Percentiles rank a stretch among this genome's conserved stretches.
Conservation (phyloP, 192 early-diverging fungal species). For the Podila epigama region DNA sequence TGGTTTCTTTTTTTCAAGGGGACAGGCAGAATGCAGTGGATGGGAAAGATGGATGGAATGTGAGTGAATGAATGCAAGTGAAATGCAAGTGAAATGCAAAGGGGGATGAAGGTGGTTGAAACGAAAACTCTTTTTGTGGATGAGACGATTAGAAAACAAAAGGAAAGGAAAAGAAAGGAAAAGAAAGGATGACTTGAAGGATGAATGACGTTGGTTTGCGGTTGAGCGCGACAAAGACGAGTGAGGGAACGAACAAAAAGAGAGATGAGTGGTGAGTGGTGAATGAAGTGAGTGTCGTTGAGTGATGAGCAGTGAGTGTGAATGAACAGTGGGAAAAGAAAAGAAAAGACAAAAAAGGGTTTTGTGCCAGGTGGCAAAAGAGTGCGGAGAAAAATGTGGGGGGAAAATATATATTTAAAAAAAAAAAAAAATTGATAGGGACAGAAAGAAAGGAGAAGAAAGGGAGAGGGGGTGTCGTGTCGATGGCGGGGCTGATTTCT, state of each 20-base stretch:
- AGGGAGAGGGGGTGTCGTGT: too few relatives aligned
- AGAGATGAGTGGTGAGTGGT: background rate
- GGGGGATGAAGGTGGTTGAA: background rate
- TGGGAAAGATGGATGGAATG: background rate
- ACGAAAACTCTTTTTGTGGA: background rate
- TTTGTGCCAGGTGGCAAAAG: background rate
- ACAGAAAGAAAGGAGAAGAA: background rate
- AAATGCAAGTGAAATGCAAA: background rate
- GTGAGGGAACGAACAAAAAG: background rate
- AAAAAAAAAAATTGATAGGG: background rate
- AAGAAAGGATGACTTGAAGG: background rate
- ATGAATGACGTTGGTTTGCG: background rate
- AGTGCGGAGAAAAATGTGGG: background rate
- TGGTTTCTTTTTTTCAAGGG: background rate
- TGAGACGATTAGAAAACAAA: background rate
- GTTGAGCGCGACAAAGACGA: background rate
- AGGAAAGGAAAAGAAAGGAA: conserved; percentile 5
- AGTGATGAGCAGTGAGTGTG: background rate
- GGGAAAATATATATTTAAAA: background rate
- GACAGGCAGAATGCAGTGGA: background rate
- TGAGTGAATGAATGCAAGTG: background rate
- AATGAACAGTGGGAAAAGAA: background rate
- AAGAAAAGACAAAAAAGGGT: too few relatives aligned
- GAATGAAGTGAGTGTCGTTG: background rate
- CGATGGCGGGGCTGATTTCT: too few relatives aligned